Base-by-base conservation (phyloP, 2,329 filamentous ascomycete genomes). In the Aspergillus alliaceus region DNA sequence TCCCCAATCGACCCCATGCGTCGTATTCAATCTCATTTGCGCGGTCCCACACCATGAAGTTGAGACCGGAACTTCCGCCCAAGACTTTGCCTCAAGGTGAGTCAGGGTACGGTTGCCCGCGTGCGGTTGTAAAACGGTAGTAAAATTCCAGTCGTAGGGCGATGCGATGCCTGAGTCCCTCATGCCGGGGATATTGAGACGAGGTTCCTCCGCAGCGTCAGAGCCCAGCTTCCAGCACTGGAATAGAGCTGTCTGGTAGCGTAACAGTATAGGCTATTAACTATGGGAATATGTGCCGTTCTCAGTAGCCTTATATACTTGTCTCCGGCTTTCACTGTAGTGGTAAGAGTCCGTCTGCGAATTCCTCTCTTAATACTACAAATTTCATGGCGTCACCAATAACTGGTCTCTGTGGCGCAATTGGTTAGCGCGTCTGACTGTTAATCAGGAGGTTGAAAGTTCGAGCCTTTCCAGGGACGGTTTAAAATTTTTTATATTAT, bases 141-240 rank as follows among this genome's bases (percentile, higher is more conserved):
- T 58, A 20, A 55, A 29, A 29, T 58, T 58, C 56, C 56, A 58
- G 52, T 58, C 56, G 32, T 55, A 58, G 7, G 34, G 14, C n/a
- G 57, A 49, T 15, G 25, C 57, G 11, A 59, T 37, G 1, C 47
- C 34, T 18, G 15, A 22, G 4, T 52, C 56, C 1, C 20, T 35
- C 6, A 58, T 25, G 1, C 15, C 57, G 6, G 57, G 57, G 5
- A 53, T 50, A 9, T 25, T 46, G 42, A 46, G 27, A 1, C 24
- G 6, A 11, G 42, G 14, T 8, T 46, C 42, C 1, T 46, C n/a
- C 14, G n/a, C 42, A 3, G 22, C 22, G 14, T 46, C 25, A 9
- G 22, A n/a, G 22, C 11, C 42, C 42, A 29, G 42, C 42, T 46
- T 46, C 42, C 22, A 46, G 42, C 15, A 46, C 42, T 1, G 27